phyloP scores from a whole-genome alignment of 2,329 filamentous ascomycete genomes.

The Pestalotiopsis sp. region DNA sequence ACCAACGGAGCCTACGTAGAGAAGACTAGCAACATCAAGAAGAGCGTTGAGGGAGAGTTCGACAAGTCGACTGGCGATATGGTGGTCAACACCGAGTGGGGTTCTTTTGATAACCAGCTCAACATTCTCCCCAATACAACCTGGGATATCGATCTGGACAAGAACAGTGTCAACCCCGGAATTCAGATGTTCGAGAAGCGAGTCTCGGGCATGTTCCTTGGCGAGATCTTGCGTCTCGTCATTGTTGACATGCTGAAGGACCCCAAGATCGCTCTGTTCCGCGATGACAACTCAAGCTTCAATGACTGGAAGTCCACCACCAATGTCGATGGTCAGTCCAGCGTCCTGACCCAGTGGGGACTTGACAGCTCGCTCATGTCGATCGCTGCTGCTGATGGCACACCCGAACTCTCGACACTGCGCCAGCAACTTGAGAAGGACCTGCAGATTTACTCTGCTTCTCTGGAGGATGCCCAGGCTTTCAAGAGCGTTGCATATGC shows the following conservation, averaged over 20 bases:
- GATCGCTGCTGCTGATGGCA: conserved; percentile 80
- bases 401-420: conserved; percentile 70
- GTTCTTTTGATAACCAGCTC: conserved; percentile 93
- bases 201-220: conserved; percentile 96
- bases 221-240: conserved; percentile 84
- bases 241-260: conserved; percentile 74
- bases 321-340: conserved; percentile 64
- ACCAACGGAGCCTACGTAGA: conserved; percentile 98
- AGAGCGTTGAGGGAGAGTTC: conserved; percentile 70
- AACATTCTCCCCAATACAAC: conserved; percentile 83
- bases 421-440: conserved; percentile 78
- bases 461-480: conserved; percentile 81
- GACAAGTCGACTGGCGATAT: conserved; percentile 86
- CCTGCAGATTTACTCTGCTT: conserved; percentile 75
- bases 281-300: conserved; percentile 70
- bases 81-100: conserved; percentile 99
- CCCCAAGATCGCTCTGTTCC: conserved; percentile 71
- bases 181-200: conserved; percentile 99
- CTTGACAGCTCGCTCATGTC: conserved; percentile 91
- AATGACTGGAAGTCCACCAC: conserved; percentile 75
- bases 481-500: conserved; percentile 83
- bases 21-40: conserved; percentile 83
- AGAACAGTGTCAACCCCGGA: conserved; percentile 83
- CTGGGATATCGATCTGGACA: conserved; percentile 81
- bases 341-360: conserved; percentile 80